Evolutionary conservation across 768 basidiomycete genomes (phyloP), one percentile per base, ranked within the genome.

Genomic region (Hirschioporus abietinus): DNA sequence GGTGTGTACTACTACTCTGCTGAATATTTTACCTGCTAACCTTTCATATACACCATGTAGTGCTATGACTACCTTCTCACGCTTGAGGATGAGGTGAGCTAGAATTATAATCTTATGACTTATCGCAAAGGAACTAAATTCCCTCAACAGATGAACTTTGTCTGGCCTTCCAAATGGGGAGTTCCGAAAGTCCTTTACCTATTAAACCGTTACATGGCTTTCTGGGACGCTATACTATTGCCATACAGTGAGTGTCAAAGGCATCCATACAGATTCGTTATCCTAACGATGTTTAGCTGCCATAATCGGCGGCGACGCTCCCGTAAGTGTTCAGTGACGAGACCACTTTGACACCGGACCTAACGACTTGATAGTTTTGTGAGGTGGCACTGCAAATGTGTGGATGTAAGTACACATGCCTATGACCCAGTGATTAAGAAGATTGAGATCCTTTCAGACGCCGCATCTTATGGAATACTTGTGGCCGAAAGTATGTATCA

Each of bases 101-200:
- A n/a, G n/a, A n/a, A n/a, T n/a, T 12, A 25, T 15, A 61, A 15
- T 15, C 30, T 2, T 34, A 61, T 23, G 12, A 24, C 17, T 25
- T 61, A 25, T 61, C 12, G 23, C 24, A 4, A 18, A 61, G 25
- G 25, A 59, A 25, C 60, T 61, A 12, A 24, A 15, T 61, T 34
- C 17, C 60, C 20, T 61, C 30, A 59, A 2, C 2, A 61, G 60
- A 34, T 61, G 24, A 34, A 25, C 60, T 61, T 61, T 23, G 60
- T 61, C 30, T 61, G 60, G 60, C 60, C 60, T 25, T 61, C 60
- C 10, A 61, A 34, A 25, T 61, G 60, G 60, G 30, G 30, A 25
- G 30, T 61, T 17, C 30, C 60, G 30, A 61, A 61, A 61, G 9
- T 61, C 20, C 60, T 61, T 12, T 61, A 25, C 23, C 60, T 61